phyloP scores from a whole-genome alignment of 106 monocot species.

The Acorus calamus region DNA sequence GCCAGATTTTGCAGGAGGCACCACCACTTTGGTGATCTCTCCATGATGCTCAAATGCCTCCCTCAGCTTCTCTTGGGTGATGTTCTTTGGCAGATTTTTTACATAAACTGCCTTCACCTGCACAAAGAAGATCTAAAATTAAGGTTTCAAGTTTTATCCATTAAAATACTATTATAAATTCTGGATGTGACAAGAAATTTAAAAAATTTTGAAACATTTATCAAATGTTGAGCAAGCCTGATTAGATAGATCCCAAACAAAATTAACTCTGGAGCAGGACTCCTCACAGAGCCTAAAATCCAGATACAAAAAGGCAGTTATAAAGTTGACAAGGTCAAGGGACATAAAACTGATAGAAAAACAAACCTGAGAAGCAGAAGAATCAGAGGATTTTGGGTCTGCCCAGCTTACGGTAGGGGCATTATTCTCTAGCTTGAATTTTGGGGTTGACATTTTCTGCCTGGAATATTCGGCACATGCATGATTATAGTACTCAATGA shows the following conservation, averaged over 20 bases:
- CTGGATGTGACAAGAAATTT: too few relatives aligned
- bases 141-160: neutral
- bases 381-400: slow-evolving; percentile 61
- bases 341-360: neutral
- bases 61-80: slow-evolving; percentile 62
- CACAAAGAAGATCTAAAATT: neutral
- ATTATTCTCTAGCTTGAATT: slow-evolving; percentile 79
- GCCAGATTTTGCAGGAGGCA: slow-evolving; percentile 77
- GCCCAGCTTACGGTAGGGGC: slow-evolving; percentile 94
- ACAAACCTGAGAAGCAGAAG: slow-evolving; percentile 63
- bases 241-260: too few relatives aligned
- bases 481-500: slow-evolving; percentile 92
- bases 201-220: too few relatives aligned
- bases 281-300: neutral
- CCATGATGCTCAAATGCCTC: slow-evolving; percentile 84
- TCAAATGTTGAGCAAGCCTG: too few relatives aligned
- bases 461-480: slow-evolving; percentile 90
- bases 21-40: slow-evolving; percentile 66
- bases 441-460: slow-evolving; percentile 65
- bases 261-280: too few relatives aligned
- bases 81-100: slow-evolving; percentile 83
- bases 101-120: slow-evolving; percentile 94
- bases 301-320: neutral
- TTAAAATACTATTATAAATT: too few relatives aligned
- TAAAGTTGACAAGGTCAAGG: too few relatives aligned